These are phyloP conservation scores for Pisolithus thermaeus DNA, from an alignment of 1,284 basidiomycete species.

Conservation along the genomic window DNA sequence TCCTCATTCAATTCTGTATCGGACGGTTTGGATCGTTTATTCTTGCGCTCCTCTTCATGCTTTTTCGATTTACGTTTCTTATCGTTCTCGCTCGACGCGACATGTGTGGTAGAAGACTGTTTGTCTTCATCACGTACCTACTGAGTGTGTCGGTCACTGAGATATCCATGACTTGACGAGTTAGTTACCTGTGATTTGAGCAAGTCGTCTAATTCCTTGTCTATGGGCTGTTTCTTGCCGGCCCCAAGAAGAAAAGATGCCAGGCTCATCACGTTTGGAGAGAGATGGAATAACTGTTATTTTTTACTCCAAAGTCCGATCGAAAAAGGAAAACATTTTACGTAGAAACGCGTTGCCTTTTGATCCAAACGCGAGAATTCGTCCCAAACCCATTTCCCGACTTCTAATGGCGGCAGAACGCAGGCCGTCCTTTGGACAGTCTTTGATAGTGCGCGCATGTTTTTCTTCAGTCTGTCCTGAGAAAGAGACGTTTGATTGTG, in stretches of 20 bases:
- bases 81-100: conserved; percentile 3
- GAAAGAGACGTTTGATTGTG: neutral
- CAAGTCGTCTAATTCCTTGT: conserved; percentile 23
- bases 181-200: conserved; percentile 19
- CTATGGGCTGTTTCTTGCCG: conserved; percentile 18
- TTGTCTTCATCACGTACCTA: conserved; percentile 10
- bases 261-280: conserved; percentile 20
- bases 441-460: conserved; percentile 29
- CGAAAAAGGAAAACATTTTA: too few species aligned
- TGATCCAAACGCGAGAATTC: conserved; percentile 16
- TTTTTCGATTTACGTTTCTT: conserved; percentile 18
- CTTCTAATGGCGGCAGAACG: conserved; percentile 20
- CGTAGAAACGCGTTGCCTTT: too few species aligned
- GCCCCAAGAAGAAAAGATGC: conserved; percentile 20
- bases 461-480: conserved; percentile 10
- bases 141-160: neutral
- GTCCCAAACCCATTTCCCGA: conserved; percentile 15
- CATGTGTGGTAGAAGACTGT: neutral
- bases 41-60: conserved; percentile 12
- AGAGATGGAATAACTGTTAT: neutral
- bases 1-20: conserved; percentile 7
- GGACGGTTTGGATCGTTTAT: conserved; percentile 21
- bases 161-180: neutral
- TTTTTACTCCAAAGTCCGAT: too few species aligned
- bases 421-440: conserved; percentile 32